Conservation (phyloP, 78 protist genomes). For the Tieghemostelium lacteum region DNA sequence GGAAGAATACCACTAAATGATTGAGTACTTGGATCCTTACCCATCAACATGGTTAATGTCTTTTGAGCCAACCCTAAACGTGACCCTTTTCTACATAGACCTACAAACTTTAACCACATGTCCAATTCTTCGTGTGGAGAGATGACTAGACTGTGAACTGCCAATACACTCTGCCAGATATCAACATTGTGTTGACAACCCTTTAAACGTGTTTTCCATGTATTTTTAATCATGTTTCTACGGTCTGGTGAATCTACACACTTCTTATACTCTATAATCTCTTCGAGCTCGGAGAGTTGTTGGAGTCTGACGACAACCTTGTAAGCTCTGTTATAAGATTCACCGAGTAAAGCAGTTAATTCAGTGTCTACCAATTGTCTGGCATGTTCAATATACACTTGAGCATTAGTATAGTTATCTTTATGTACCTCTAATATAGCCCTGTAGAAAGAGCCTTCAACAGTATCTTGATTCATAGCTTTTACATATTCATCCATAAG, state of each 20-base stretch:
- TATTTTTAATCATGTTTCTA: constrained; percentile 63
- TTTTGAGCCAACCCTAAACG: constrained; percentile 81
- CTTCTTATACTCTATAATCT: constrained; percentile 82
- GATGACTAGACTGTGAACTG: constrained; percentile 90
- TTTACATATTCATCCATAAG: constrained; percentile 68
- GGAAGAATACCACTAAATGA: constrained; percentile 60
- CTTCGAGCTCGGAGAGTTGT: constrained; percentile 95
- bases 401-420: constrained; percentile 63
- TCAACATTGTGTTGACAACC: constrained; percentile 90
- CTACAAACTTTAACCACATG: constrained; percentile 89
- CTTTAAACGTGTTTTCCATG: constrained; percentile 90
- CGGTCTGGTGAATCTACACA: constrained; percentile 19
- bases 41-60: constrained; percentile 73
- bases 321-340: constrained; percentile 93
- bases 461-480: constrained; percentile 75
- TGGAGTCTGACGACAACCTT: constrained; percentile 86
- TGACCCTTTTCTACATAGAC: constrained; percentile 90
- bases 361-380: constrained; percentile 90
- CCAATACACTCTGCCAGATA: constrained; percentile 95
- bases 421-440: constrained; percentile 86
- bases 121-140: constrained; percentile 88
- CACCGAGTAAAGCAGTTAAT: constrained; percentile 93
- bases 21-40: constrained; percentile 52
- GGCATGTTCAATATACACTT: constrained; percentile 80
- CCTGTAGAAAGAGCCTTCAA: constrained; percentile 84